Evolutionary conservation across 2,329 filamentous ascomycete genomes (phyloP).

Genomic region (Cladosporium velox): DNA sequence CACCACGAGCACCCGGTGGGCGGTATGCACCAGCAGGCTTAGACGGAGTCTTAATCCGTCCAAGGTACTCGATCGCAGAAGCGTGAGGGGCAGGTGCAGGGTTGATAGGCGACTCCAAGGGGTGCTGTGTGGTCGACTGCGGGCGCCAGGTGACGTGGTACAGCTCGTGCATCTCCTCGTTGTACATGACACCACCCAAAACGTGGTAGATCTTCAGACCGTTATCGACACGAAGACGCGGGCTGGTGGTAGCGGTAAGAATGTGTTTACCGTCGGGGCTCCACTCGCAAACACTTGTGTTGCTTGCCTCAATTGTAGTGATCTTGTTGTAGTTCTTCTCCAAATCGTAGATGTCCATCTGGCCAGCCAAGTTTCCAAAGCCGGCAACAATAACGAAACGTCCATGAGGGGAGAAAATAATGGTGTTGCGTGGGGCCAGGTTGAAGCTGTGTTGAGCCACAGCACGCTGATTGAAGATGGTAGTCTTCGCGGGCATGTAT

Average conservation of each 20-base stretch:
- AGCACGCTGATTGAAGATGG: slow-evolving; percentile 91
- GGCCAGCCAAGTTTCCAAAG: slow-evolving; percentile 94
- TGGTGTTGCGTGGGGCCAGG: slow-evolving; percentile 87
- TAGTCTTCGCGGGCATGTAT: slow-evolving; percentile 98
- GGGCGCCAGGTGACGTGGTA: slow-evolving; percentile 89
- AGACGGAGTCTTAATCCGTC: slow-evolving; percentile 86
- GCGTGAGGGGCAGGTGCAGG: slow-evolving; percentile 75
- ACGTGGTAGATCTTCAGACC: slow-evolving; percentile 95
- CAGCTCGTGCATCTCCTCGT: slow-evolving; percentile 90
- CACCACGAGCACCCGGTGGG: slow-evolving; percentile 87
- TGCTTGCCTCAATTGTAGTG: slow-evolving; percentile 90
- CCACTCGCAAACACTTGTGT: slow-evolving; percentile 96
- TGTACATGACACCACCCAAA: slow-evolving; percentile 85
- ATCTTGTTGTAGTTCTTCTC: slow-evolving; percentile 93
- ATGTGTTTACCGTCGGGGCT: slow-evolving; percentile 94
- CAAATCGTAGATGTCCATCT: slow-evolving; percentile 97
- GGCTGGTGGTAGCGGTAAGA: slow-evolving; percentile 95
- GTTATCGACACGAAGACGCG: slow-evolving; percentile 92
- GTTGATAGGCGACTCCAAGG: slow-evolving; percentile 63
- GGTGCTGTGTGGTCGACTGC: slow-evolving; percentile 61
- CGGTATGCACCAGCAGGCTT: slow-evolving; percentile 98
- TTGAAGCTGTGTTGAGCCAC: slow-evolving; percentile 82
- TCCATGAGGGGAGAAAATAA: slow-evolving; percentile 89
- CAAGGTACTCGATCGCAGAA: slow-evolving; percentile 79
- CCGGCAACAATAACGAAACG: slow-evolving; percentile 92